Percentiles rank a stretch among this genome's conserved stretches.
Evolutionary conservation across 352 stramenopile species (phyloP).

Genomic region (Phytopythium cucurbitacearum): DNA sequence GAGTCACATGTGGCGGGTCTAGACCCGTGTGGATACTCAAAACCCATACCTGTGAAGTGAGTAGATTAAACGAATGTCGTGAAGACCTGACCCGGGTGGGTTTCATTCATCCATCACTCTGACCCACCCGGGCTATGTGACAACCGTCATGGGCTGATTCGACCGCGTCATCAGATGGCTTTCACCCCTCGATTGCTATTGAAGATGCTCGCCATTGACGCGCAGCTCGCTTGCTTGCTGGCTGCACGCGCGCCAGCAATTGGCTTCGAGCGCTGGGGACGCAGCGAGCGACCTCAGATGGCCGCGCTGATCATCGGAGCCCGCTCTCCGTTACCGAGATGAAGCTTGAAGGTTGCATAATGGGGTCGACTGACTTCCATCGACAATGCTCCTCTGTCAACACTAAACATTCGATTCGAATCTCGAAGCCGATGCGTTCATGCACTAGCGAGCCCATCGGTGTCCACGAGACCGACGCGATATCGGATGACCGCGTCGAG

Average conservation of each 20-base stretch:
- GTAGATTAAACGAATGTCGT: background rate
- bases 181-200: slow-evolving; percentile 10
- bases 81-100: background rate
- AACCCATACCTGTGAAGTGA: background rate
- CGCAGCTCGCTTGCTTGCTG: background rate
- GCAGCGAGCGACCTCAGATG: too few species aligned
- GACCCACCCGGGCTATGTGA: slow-evolving; percentile 1
- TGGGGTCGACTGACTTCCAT: too few species aligned
- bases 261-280: too few species aligned
- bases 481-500: too few species aligned
- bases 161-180: slow-evolving; percentile 1
- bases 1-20: background rate
- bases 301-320: too few species aligned
- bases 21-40: background rate
- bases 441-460: too few species aligned
- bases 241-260: background rate
- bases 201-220: slow-evolving; percentile 2
- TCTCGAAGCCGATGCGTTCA: too few species aligned
- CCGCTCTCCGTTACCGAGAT: too few species aligned
- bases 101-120: background rate
- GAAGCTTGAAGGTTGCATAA: too few species aligned
- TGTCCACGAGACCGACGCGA: too few species aligned
- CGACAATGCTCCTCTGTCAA: too few species aligned
- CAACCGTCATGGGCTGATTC: slow-evolving; percentile 1
- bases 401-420: too few species aligned